Base-by-base conservation (phyloP, 352 stramenopile species). In the Phytophthora aleatoria region DNA sequence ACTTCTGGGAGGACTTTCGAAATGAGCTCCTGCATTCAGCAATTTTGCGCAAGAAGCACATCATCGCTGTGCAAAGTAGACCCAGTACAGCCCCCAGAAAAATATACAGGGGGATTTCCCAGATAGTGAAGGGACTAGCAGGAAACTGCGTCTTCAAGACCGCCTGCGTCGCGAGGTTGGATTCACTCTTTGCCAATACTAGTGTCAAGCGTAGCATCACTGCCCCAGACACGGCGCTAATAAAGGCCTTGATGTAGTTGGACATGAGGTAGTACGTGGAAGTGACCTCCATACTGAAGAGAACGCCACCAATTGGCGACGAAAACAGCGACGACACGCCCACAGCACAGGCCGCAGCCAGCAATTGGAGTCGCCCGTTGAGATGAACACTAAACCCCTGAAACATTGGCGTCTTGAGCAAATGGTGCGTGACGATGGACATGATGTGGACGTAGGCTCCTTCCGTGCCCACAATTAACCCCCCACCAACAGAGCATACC, bases 381-480 rank as follows among this genome's bases (percentile, higher is more conserved):
- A 91, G 75, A 10, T 79, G 81, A n/a, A 81, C 60, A 57, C 86
- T 90, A 57, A 97, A 92, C 16, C 71, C 70, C 7, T 61, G 45
- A 58, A 98, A 98, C 39, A 86, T 60, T 0, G 73, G 69, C 2
- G 83, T 77, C 38, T 84, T 82, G 60, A 98, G 91, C 38, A 98
- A 66, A 43, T 96, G 83, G 63, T 98, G 89, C 24, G 93, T 95
- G 41, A 98, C 79, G 54, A 96, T 96, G 28, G 87, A 95, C 74
- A 95, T 95, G 60, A 98, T 96, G 79, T 99, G 96, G n/a, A 99
- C 96, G 83, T 99, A 99, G 1, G 98, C 96, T 30, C 98, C 98
- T 77, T 99, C 98, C 8, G 98, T 99, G 55, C 98, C 98, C 2
- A 99, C 92, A 24, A 98, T 88, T 11, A 99, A 84, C 3, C 97